phyloP scores from a whole-genome alignment of 805 yeast genomes.

The Barnettozyma populi region DNA sequence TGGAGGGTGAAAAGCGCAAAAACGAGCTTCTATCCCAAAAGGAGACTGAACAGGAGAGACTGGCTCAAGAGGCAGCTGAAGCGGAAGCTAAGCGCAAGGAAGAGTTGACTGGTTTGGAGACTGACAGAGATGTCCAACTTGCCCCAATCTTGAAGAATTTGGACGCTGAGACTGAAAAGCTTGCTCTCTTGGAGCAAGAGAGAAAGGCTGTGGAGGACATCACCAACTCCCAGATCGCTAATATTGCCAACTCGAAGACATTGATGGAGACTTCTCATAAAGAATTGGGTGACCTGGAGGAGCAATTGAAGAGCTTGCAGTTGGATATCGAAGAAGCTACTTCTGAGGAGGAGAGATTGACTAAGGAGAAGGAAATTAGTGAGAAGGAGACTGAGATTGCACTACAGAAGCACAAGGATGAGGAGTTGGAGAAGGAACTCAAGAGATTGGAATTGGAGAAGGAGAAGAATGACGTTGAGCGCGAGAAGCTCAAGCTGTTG shows the following conservation, averaged over 20 bases:
- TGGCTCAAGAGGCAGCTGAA: constrained; percentile 27
- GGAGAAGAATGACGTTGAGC: constrained; percentile 31
- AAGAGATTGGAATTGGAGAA: constrained; percentile 35
- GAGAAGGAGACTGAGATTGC: constrained; percentile 28
- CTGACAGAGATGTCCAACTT: constrained; percentile 47
- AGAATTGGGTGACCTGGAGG: constrained; percentile 35
- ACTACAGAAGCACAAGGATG: constrained; percentile 31
- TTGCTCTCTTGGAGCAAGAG: constrained; percentile 45
- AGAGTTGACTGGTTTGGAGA: constrained; percentile 36
- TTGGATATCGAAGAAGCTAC: constrained; percentile 27
- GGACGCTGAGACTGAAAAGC: constrained; percentile 41
- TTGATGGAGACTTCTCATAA: constrained; percentile 39
- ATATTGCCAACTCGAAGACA: constrained; percentile 37
- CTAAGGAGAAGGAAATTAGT: constrained; percentile 27
- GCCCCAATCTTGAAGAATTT: constrained; percentile 52
- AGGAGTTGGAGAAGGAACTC: constrained; percentile 32
- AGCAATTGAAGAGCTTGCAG: constrained; percentile 29
- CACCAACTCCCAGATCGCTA: constrained; percentile 37
- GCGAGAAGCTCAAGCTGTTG: constrained; percentile 30
- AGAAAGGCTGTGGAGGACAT: constrained; percentile 43
- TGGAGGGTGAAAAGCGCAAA: constrained; percentile 22
- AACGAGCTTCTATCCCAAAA: constrained; percentile 27
- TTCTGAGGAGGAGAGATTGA: constrained; percentile 27
- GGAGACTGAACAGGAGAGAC: constrained; percentile 23
- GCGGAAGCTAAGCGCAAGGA: constrained; percentile 44